Conservation (phyloP, 331 rosid species). For the Quercus lobata region DNA sequence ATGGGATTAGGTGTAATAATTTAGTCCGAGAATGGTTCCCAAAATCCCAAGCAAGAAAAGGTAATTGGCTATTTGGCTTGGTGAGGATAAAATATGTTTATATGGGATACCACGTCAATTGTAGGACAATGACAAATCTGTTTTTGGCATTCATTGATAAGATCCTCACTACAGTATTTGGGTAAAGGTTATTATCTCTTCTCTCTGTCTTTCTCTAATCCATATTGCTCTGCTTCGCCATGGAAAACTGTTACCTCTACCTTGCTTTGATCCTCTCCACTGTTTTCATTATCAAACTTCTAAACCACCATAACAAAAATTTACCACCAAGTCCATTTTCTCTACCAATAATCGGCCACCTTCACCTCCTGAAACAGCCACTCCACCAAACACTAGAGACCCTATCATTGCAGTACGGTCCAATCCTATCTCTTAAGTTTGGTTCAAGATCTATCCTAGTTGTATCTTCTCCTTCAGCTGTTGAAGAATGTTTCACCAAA, state of each 20-base stretch:
- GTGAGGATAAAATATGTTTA: no score
- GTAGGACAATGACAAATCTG: no score
- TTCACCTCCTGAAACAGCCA: neutral
- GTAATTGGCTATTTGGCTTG: no score
- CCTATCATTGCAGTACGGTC: neutral
- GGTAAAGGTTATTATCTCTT: no score
- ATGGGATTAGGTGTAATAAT: no score
- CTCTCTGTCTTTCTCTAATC: neutral
- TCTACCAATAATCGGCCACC: constrained; percentile 3
- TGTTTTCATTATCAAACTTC: neutral
- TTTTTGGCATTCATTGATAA: no score
- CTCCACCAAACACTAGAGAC: neutral
- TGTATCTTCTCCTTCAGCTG: constrained; percentile 18
- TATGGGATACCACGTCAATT: no score
- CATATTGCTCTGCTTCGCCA: neutral
- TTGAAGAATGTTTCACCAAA: constrained; percentile 12
- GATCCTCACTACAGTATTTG: no score
- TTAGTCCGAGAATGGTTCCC: no score
- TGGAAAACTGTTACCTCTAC: neutral
- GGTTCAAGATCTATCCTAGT: constrained; percentile 6
- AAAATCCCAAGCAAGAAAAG: neutral
- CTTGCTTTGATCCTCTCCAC: neutral
- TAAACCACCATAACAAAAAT: neutral
- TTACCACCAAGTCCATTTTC: constrained; percentile 6
- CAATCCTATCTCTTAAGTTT: neutral